These are phyloP conservation scores for Penicillium cataractarum DNA, from an alignment of 495 filamentous ascomycete species.

Conservation along the genomic window DNA sequence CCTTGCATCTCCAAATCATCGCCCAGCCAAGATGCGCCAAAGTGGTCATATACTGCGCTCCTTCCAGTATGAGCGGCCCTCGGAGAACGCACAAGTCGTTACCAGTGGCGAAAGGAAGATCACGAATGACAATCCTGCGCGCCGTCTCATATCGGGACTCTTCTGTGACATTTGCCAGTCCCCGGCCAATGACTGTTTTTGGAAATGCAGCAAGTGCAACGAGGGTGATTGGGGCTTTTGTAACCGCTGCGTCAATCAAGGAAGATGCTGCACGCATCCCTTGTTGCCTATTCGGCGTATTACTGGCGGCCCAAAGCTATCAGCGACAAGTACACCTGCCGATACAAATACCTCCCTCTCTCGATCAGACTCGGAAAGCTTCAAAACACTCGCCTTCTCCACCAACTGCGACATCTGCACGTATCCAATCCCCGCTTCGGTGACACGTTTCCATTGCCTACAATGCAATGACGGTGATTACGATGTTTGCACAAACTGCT, in stretches of 20 bases:
- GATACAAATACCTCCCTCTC: conserved; percentile 29
- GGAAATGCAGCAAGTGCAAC: conserved; percentile 82
- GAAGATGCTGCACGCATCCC: conserved; percentile 74
- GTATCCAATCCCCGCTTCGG: conserved; percentile 66
- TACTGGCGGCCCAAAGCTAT: conserved; percentile 23
- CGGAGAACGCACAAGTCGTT: conserved; percentile 32
- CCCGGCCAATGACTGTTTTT: conserved; percentile 76
- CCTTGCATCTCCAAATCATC: conserved; percentile 45
- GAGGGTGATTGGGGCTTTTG: conserved; percentile 94
- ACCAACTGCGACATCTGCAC: conserved; percentile 77
- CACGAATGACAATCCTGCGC: conserved; percentile 65
- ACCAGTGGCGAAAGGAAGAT: conserved; percentile 38
- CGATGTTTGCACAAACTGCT: conserved; percentile 81
- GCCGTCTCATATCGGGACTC: conserved; percentile 72
- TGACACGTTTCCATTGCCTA: conserved; percentile 74
- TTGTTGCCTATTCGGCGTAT: conserved; percentile 67
- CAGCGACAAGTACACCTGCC: conserved; percentile 27
- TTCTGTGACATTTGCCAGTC: conserved; percentile 79
- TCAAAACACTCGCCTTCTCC: conserved; percentile 64
- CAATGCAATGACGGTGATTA: conserved; percentile 74
- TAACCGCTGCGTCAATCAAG: conserved; percentile 76
- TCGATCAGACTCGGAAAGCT: conserved; percentile 44
- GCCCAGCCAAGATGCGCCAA: conserved; percentile 43
- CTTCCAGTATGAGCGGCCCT: conserved; percentile 66
- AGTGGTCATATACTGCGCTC: conserved; percentile 69